Evolutionary conservation across 73 alveolate species (phyloP).

Genomic region (Paramecium bursaria): DNA sequence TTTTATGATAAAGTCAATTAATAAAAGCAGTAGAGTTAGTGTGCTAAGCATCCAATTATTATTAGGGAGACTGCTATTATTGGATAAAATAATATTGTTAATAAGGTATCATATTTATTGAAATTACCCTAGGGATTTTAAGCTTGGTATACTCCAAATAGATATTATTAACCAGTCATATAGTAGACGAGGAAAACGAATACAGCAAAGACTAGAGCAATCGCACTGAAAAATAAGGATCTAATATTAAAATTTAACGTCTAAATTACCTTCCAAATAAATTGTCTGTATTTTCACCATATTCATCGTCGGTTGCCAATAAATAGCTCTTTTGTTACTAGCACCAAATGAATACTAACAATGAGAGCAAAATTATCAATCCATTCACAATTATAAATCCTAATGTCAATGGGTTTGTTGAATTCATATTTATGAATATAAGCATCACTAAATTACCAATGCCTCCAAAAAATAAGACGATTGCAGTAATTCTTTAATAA

Average conservation of each 20-base stretch:
- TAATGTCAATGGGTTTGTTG: not conserved
- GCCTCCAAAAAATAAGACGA: not conserved
- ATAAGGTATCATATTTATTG: not conserved
- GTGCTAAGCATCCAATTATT: slow-evolving; percentile 12
- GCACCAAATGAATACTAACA: slow-evolving; percentile 21
- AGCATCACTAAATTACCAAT: slow-evolving; percentile 7
- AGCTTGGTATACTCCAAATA: not conserved
- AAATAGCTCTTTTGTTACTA: not conserved
- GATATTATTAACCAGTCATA: not conserved
- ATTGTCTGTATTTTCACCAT: slow-evolving; percentile 54
- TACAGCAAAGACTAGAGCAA: not conserved
- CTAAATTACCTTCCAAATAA: slow-evolving; percentile 57
- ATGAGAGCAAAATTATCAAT: slow-evolving; percentile 8
- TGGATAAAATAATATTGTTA: not conserved
- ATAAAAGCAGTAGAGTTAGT: slow-evolving; percentile 7
- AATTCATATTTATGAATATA: slow-evolving; percentile 10
- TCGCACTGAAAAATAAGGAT: not conserved
- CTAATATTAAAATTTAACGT: slow-evolving; percentile 20
- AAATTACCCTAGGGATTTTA: not conserved
- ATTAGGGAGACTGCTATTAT: slow-evolving; percentile 7
- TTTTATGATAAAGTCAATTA: slow-evolving; percentile 29
- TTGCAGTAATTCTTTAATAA: not conserved
- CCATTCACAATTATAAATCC: slow-evolving; percentile 43
- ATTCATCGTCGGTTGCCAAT: slow-evolving; percentile 29
- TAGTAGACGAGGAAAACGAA: not conserved